These are phyloP conservation scores for Azolla pinnata DNA, from an alignment of 75 land plant genomes.

Conservation along the genomic window DNA sequence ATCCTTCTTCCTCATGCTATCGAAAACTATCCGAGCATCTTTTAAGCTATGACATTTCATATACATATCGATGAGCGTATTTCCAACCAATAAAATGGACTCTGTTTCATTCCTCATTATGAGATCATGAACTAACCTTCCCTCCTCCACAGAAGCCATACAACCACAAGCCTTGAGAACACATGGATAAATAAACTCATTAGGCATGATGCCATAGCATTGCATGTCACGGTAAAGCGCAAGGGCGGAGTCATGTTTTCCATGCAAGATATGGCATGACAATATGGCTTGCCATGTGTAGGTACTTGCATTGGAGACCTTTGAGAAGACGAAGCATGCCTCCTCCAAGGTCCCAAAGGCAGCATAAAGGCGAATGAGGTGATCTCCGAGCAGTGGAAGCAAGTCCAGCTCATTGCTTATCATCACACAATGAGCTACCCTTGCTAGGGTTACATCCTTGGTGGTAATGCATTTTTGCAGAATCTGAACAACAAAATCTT, in stretches of 20 bases:
- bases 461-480: not conserved
- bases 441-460: not conserved
- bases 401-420: not conserved
- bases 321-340: not conserved
- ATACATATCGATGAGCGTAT: constrained; percentile 56
- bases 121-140: constrained; percentile 38
- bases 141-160: constrained; percentile 24
- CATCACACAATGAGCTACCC: not conserved
- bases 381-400: not conserved
- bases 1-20: constrained; percentile 40
- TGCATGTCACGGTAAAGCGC: constrained; percentile 44
- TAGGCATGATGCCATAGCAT: constrained; percentile 41
- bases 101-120: constrained; percentile 35
- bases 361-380: not conserved
- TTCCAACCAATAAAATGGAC: constrained; percentile 25
- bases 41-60: constrained; percentile 47
- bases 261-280: constrained; percentile 36
- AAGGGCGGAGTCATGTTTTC: constrained; percentile 19
- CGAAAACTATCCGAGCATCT: constrained; percentile 45
- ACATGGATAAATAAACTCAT: constrained; percentile 55
- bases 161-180: constrained; percentile 53
- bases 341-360: not conserved
- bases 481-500: not conserved
- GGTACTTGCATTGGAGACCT: constrained; percentile 14
- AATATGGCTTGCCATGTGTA: constrained; percentile 44